Evolutionary conservation across 129 eudicot species (phyloP).

Genomic region (Arctium lappa): DNA sequence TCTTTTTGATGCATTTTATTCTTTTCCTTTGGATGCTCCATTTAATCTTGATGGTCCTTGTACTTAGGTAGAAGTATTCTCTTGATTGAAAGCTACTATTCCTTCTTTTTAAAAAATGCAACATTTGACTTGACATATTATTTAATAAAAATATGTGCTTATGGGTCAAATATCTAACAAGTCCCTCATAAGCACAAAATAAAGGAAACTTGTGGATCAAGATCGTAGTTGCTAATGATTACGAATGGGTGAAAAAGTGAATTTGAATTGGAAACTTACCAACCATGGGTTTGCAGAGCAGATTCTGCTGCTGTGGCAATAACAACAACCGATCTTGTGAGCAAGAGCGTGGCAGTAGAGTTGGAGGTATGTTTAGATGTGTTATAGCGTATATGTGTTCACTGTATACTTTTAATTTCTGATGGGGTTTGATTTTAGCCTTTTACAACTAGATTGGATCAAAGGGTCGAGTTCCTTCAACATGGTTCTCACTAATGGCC

Average conservation of each 20-base stretch:
- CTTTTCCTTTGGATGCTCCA: not conserved
- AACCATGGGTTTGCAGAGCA: slow-evolving; percentile 57
- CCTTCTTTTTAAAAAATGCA: not conserved
- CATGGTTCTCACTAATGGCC: too few species aligned
- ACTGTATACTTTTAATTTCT: not conserved
- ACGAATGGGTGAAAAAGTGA: not conserved
- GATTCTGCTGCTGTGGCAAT: slow-evolving; percentile 95
- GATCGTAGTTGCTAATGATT: not conserved
- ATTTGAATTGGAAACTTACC: not conserved
- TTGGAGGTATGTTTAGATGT: slow-evolving; percentile 53
- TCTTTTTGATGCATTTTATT: not conserved
- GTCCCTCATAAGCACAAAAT: slow-evolving; percentile 3
- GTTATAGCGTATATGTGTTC: not conserved
- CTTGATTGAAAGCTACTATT: not conserved
- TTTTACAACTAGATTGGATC: too few species aligned
- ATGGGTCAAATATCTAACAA: not conserved
- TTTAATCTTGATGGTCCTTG: not conserved
- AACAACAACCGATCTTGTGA: slow-evolving; percentile 96
- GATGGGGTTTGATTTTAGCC: too few species aligned
- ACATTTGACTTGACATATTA: slow-evolving; percentile 1
- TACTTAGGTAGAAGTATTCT: not conserved
- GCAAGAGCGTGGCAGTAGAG: slow-evolving; percentile 94
- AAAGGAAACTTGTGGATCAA: not conserved
- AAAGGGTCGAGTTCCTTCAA: too few species aligned
- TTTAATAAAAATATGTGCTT: not conserved